phyloP scores from a whole-genome alignment of 148 eudicot species.

The Amaranthus cruentus region DNA sequence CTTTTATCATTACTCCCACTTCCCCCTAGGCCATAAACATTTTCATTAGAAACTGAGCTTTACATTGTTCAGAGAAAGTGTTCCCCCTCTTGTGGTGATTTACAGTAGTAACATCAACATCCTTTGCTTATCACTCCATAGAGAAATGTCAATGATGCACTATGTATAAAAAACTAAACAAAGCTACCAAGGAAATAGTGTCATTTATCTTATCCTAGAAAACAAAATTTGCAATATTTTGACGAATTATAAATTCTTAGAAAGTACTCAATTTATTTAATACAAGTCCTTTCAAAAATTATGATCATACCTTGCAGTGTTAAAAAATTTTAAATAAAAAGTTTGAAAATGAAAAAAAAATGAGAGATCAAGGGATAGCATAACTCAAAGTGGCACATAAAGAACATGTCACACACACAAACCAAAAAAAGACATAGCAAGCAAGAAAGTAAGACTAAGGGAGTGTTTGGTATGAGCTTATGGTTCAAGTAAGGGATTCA shows the following conservation, averaged over 20 bases:
- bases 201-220: neutral
- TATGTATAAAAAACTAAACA: neutral
- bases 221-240: neutral
- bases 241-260: neutral
- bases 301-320: neutral
- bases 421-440: neutral
- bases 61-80: neutral
- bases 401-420: neutral
- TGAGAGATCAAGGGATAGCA: neutral
- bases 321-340: neutral
- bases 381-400: neutral
- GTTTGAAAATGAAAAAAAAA: neutral
- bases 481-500: no score
- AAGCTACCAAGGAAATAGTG: neutral
- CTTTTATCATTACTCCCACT: conserved; percentile 28
- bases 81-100: neutral
- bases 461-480: no score
- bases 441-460: neutral
- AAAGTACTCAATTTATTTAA: neutral
- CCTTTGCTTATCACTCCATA: neutral
- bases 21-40: conserved; percentile 34
- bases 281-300: neutral
- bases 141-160: neutral
- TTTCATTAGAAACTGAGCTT: conserved; percentile 13
- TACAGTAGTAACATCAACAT: neutral